A percentile compares a stretch with the other conserved stretches of the same genome.
Conservation (phyloP, 73 alveolate species). For the Tetrahymena malaccensis region DNA sequence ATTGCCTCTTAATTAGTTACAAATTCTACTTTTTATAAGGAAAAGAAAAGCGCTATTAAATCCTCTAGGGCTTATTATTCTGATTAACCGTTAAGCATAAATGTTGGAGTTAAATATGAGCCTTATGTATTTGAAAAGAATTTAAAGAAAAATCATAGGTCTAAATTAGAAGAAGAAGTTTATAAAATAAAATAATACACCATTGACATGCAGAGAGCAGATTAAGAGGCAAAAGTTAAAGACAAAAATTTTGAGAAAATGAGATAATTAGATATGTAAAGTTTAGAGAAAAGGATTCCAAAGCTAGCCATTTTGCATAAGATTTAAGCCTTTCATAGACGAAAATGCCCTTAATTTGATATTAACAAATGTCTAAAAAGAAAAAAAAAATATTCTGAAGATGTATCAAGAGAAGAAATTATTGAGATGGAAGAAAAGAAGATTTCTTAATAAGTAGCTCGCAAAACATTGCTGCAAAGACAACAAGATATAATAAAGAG, state of each 20-base stretch:
- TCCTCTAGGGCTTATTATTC: neutral
- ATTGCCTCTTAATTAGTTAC: neutral
- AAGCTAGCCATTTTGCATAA: neutral
- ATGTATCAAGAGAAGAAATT: neutral
- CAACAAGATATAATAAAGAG: neutral
- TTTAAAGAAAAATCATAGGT: neutral
- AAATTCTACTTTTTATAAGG: neutral
- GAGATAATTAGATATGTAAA: neutral
- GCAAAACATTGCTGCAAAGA: neutral
- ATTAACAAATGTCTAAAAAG: neutral
- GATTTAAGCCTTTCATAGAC: neutral
- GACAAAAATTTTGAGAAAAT: neutral
- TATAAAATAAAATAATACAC: neutral
- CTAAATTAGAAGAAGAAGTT: neutral
- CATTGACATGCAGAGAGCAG: neutral
- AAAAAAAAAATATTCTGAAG: neutral
- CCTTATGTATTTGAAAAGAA: neutral
- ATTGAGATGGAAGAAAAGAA: neutral
- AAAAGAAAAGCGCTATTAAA: neutral
- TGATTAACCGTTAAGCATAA: neutral
- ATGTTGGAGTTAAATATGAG: neutral
- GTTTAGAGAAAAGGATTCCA: neutral
- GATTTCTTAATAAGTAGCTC: neutral
- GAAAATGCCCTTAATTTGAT: neutral
- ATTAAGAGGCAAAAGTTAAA: neutral